A percentile compares a stretch with the other conserved stretches of the same genome.
phyloP scores from a whole-genome alignment of 148 eudicot genomes.

The Spergularia bocconei region DNA sequence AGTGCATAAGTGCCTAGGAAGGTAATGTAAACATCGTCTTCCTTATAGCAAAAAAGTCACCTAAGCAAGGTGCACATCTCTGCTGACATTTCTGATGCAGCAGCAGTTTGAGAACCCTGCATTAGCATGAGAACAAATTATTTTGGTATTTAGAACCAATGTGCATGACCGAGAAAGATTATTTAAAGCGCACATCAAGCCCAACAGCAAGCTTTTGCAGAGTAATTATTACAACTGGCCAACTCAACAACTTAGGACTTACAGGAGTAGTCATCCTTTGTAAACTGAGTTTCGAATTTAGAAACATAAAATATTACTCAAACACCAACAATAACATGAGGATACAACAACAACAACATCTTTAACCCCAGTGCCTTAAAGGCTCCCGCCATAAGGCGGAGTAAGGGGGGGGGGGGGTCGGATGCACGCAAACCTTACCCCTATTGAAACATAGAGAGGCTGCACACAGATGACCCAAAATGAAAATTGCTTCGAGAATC shows the following conservation, averaged over 20 bases:
- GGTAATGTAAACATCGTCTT: background rate
- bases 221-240: no score
- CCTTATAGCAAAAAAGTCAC: slow-evolving; percentile 18
- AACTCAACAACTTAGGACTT: background rate
- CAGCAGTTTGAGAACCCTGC: slow-evolving; percentile 46
- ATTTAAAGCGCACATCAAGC: background rate
- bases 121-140: slow-evolving; percentile 1
- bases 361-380: no score
- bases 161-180: background rate
- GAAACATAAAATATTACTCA: background rate
- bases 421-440: no score
- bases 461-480: no score
- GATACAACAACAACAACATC: no score
- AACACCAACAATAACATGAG: no score
- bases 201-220: no score
- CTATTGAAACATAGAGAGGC: no score
- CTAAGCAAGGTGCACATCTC: slow-evolving; percentile 37
- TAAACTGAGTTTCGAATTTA: background rate
- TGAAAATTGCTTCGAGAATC: no score
- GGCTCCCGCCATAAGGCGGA: no score
- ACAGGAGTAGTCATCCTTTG: background rate
- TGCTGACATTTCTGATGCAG: slow-evolving; percentile 16
- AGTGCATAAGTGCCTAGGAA: background rate
- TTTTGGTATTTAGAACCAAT: background rate
- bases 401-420: no score